A percentile compares a stretch with the other conserved stretches of the same genome.
Evolutionary conservation across 1,284 basidiomycete species (phyloP).

Genomic region (Boletus semigastroideus): DNA sequence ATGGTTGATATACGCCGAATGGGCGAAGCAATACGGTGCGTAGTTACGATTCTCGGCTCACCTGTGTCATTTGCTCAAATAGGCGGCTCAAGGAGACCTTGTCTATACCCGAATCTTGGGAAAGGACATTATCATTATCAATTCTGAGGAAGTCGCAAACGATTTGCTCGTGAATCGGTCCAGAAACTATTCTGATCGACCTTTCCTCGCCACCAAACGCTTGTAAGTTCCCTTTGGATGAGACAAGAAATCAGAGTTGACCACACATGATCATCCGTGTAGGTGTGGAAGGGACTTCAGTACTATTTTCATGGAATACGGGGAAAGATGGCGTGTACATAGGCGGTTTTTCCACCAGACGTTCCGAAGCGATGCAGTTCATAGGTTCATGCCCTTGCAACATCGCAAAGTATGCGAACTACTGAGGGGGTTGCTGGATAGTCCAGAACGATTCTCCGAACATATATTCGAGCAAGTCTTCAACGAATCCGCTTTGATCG

Average conservation of each 20-base stretch:
- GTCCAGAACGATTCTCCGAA: conserved; percentile 27
- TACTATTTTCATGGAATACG: conserved; percentile 37
- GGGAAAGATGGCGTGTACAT: conserved; percentile 40
- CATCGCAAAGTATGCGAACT: conserved; percentile 34
- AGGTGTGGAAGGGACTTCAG: conserved; percentile 45
- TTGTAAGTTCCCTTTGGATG: conserved; percentile 3
- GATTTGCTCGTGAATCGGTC: conserved; percentile 48
- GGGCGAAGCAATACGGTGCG: conserved; percentile 23
- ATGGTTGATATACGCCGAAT: conserved; percentile 25
- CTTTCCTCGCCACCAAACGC: conserved; percentile 18
- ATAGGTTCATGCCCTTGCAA: conserved; percentile 32
- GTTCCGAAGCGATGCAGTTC: conserved; percentile 29
- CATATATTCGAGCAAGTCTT: conserved; percentile 30
- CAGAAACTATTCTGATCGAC: conserved; percentile 33
- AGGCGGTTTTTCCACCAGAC: conserved; percentile 39
- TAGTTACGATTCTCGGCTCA: background rate
- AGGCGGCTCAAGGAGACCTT: conserved; percentile 28
- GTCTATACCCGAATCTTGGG: conserved; percentile 19
- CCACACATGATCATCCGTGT: background rate
- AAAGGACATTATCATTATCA: conserved; percentile 40
- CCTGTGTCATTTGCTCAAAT: background rate
- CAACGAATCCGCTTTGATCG: background rate
- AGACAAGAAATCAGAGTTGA: background rate
- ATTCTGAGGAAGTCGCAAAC: conserved; percentile 26
- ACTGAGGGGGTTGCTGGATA: conserved; percentile 32